Evolutionary conservation across 164 flowering plant species (phyloP).

Genomic region (Protea cynaroides): DNA sequence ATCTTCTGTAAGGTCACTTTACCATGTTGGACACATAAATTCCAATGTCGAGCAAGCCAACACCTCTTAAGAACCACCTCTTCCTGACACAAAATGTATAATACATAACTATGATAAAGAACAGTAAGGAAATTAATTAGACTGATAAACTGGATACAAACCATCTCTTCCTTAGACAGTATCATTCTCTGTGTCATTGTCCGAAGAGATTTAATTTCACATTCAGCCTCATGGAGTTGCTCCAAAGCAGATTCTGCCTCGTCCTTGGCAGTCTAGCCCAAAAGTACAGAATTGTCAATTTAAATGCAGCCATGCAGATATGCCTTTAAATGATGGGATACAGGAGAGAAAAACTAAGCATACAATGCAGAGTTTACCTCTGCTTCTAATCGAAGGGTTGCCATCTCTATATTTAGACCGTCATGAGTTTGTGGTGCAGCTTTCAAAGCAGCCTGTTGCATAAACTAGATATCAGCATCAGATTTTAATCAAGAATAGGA

Average conservation of each 20-base stretch:
- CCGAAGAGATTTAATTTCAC: constrained; percentile 58
- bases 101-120: constrained; percentile 9
- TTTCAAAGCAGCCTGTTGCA: constrained; percentile 70
- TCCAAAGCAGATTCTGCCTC: constrained; percentile 63
- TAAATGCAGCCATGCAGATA: neutral
- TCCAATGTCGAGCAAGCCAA: constrained; percentile 98
- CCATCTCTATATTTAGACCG: constrained; percentile 33
- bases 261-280: constrained; percentile 56
- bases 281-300: constrained; percentile 7
- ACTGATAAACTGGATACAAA: constrained; percentile 17
- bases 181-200: constrained; percentile 52
- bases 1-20: constrained; percentile 10
- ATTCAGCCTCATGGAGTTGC: constrained; percentile 59
- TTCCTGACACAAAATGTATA: constrained; percentile 49
- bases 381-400: constrained; percentile 52
- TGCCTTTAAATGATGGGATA: neutral
- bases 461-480: neutral
- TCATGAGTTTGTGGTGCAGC: constrained; percentile 50
- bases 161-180: constrained; percentile 87
- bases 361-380: constrained; percentile 44
- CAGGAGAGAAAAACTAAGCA: constrained; percentile 3
- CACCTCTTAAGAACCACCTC: constrained; percentile 96
- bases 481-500: neutral
- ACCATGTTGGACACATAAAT: constrained; percentile 73
- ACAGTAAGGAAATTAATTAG: neutral